Evolutionary conservation across 1,284 basidiomycete species (phyloP), one percentile per base, ranked within the genome.

Genomic region (Cutaneotrichosporon sp.): DNA sequence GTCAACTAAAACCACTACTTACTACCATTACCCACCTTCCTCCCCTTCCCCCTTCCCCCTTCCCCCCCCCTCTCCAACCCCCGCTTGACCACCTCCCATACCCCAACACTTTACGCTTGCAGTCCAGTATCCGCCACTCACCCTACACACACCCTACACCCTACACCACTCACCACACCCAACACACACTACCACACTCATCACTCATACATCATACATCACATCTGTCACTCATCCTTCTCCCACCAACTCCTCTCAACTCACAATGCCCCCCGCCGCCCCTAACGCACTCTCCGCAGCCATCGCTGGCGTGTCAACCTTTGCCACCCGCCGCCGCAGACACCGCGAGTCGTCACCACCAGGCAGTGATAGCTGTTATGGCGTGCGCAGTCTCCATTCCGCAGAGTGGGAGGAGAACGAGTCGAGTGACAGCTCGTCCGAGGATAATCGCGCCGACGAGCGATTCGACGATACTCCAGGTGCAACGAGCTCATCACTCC

Each of bases 341-440:
- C 60, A 58, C 38, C 58, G 42, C 26, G 36, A 62, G 30, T 49
- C 57, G 16, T 62, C 67, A 16, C 61, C 65, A 51, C 62, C 70
- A 4, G 70, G 67, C 34, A 38, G 59, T 1, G 72, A 73, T 56
- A 70, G 69, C 58, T 70, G 58, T 60, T 73, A 67, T 47, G 72
- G 72, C n/a, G 72, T 73, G 8, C 61, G 70, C 18, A 73, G 72
- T 50, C 62, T 73, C 5, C 56, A 73, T 5, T 59, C 65, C n/a
- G 36, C 13, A 18, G 49, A 50, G 26, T 26, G 49, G 49, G 60
- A 61, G 18, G 22, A 32, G 36, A 42, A 32, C 36, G 47, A 49
- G 21, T 30, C 56, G 18, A 52, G 40, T 36, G 8, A 36, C 13
- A 36, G 38, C 32, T 30, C 40, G 10, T 18, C 18, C 14, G 40